Percentiles rank a stretch among this genome's conserved stretches.
Evolutionary conservation across 306 rosid genomes (phyloP).

Genomic region (Cucumis melo): DNA sequence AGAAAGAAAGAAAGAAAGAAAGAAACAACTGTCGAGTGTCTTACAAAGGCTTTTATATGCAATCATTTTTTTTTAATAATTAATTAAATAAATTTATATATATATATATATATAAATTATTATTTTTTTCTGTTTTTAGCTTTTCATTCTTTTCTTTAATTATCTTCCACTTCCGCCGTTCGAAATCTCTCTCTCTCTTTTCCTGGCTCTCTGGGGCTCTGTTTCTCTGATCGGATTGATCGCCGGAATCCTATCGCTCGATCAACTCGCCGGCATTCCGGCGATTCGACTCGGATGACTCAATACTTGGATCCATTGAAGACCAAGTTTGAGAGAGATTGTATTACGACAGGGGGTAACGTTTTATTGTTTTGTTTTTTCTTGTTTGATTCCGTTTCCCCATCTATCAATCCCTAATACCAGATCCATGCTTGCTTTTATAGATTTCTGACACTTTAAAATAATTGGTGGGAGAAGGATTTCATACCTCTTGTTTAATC

Average conservation of each 20-base stretch:
- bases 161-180: conserved; percentile 17
- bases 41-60: neutral
- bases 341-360: conserved; percentile 11
- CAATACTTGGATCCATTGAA: conserved; percentile 22
- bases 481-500: conserved; percentile 13
- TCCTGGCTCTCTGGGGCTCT: conserved; percentile 13
- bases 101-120: neutral
- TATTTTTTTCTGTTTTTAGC: neutral
- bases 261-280: conserved; percentile 35
- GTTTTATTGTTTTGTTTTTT: neutral
- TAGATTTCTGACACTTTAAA: conserved; percentile 12
- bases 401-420: neutral
- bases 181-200: conserved; percentile 9
- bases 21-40: neutral
- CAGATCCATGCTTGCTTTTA: conserved; percentile 31
- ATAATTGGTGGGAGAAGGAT: conserved; percentile 9
- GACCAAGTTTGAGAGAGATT: conserved; percentile 2
- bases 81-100: neutral
- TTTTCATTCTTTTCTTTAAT: conserved; percentile 15
- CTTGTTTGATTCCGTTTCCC: neutral
- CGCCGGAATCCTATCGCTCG: conserved; percentile 50
- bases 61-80: conserved; percentile 6
- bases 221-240: conserved; percentile 16
- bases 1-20: neutral
- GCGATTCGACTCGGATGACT: conserved; percentile 33